These are phyloP conservation scores for Sarocladium brachiariae DNA, from an alignment of 2,329 filamentous ascomycete species.

Conservation along the genomic window DNA sequence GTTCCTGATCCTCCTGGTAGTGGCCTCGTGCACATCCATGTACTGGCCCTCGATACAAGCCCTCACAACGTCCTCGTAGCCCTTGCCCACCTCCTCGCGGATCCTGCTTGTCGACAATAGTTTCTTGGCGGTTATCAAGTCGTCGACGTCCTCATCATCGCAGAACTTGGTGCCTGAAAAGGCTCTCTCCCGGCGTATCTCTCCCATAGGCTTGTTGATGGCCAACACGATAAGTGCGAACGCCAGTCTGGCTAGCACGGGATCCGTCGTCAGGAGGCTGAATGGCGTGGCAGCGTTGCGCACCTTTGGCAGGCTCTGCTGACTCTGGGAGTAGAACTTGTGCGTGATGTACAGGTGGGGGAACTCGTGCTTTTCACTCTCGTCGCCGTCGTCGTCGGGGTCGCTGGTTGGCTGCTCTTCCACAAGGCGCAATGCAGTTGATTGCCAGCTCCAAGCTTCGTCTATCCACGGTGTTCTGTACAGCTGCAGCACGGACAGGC, in stretches of 20 bases:
- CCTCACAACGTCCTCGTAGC: not conserved
- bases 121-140: not conserved
- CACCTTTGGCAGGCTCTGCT: not conserved
- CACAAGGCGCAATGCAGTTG: not conserved
- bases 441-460: not conserved
- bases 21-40: not conserved
- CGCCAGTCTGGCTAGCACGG: not conserved
- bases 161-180: not conserved
- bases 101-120: not conserved
- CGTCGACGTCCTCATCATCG: not conserved
- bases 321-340: constrained; percentile 3
- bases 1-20: not conserved
- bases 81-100: not conserved
- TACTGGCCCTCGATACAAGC: constrained; percentile 5
- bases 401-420: not conserved
- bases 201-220: not conserved
- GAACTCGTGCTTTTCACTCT: constrained; percentile 4
- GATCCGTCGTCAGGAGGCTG: not conserved
- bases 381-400: not conserved
- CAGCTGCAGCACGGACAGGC: not conserved
- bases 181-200: not conserved
- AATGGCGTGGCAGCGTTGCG: not conserved
- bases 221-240: not conserved
- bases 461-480: constrained; percentile 1
- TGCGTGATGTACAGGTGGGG: constrained; percentile 1